A percentile compares a stretch with the other conserved stretches of the same genome.
These are phyloP conservation scores for Endogone sp. DNA, from an alignment of 192 early-diverging fungal species.

Conservation along the genomic window DNA sequence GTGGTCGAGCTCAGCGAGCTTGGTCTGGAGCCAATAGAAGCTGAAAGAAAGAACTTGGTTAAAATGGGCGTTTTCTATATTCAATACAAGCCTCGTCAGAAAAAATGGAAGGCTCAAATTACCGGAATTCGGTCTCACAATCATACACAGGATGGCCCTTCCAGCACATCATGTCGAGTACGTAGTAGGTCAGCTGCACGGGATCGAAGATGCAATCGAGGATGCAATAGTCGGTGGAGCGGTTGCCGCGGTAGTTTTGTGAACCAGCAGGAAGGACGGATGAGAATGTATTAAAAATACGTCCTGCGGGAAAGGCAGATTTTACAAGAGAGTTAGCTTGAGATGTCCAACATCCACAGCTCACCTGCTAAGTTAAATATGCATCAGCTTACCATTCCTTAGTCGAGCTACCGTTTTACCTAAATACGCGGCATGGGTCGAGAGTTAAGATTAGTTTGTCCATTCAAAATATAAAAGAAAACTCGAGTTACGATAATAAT, in stretches of 20 bases:
- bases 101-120: not conserved
- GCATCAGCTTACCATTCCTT: slow-evolving; percentile 27
- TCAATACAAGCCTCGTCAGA: not conserved
- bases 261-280: slow-evolving; percentile 52
- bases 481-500: too few relatives aligned
- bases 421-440: not conserved
- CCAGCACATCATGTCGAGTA: slow-evolving; percentile 60
- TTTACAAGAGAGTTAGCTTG: not conserved
- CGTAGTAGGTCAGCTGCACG: slow-evolving; percentile 44
- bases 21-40: slow-evolving; percentile 46
- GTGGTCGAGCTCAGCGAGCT: slow-evolving; percentile 41
- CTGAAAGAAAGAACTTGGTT: slow-evolving; percentile 2
- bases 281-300: slow-evolving; percentile 38
- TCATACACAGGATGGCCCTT: slow-evolving; percentile 57
- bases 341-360: too few relatives aligned
- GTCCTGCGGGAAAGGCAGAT: slow-evolving; percentile 14
- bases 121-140: slow-evolving; percentile 58
- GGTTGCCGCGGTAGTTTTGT: slow-evolving; percentile 34
- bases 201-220: slow-evolving; percentile 55
- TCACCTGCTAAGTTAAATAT: too few relatives aligned
- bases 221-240: slow-evolving; percentile 53
- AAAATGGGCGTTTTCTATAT: not conserved
- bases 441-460: not conserved
- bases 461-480: too few relatives aligned
- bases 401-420: slow-evolving; percentile 32